Conservation (phyloP, 2,329 filamentous ascomycete species). For the Orbilia quercus region DNA sequence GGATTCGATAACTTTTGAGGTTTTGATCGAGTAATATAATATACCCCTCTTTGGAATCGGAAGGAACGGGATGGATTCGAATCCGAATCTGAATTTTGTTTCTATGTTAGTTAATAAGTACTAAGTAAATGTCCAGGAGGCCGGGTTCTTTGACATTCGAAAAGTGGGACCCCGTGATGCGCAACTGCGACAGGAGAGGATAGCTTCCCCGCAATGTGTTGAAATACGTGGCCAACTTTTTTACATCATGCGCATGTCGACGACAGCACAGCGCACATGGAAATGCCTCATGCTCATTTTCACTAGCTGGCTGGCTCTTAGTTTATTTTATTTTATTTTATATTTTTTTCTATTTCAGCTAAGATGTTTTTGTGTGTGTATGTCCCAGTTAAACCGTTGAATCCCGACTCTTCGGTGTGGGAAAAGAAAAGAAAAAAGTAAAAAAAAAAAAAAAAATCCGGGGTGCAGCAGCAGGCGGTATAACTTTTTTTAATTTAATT, state of each 20-base stretch:
- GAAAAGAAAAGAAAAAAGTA: constrained; percentile 53
- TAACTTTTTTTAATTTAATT: no score
- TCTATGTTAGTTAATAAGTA: no score
- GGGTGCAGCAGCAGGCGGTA: no score
- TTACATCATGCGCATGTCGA: no score
- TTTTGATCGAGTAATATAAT: no score
- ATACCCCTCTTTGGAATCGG: no score
- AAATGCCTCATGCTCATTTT: constrained; percentile 17
- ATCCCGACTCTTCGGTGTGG: constrained; percentile 44
- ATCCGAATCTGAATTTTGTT: no score
- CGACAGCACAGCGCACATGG: constrained; percentile 13
- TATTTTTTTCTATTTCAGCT: neutral
- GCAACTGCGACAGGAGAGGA: neutral
- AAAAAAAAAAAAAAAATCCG: constrained; percentile 51
- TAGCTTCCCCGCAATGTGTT: constrained; percentile 56
- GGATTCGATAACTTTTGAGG: no score
- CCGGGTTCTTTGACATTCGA: neutral
- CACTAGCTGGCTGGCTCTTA: neutral
- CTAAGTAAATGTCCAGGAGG: no score
- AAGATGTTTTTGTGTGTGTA: neutral
- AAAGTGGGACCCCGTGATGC: constrained; percentile 9
- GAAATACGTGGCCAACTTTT: constrained; percentile 30
- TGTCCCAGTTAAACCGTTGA: constrained; percentile 17
- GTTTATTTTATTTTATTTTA: neutral
- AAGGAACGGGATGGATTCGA: no score